Evolutionary conservation across 2,329 filamentous ascomycete species (phyloP), one percentile per base, ranked within the genome.

Genomic region (Alternaria infectoria): DNA sequence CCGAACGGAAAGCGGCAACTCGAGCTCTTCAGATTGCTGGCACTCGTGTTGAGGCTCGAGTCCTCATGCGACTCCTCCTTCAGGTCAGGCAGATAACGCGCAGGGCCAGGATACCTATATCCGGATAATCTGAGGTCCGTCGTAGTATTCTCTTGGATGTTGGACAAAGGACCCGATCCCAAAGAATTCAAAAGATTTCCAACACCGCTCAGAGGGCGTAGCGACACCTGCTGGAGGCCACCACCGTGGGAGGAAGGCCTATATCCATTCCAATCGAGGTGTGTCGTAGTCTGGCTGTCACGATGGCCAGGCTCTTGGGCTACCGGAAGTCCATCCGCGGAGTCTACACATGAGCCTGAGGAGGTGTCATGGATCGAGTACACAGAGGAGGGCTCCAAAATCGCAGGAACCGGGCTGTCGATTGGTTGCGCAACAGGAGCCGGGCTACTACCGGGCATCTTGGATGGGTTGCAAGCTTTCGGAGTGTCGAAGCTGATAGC

Each of bases 1-100:
- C 65, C 68, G 43, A 65, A 61, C 5, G 72, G 72, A 50, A 75
- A 75, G 17, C 69, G 72, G 57, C 75, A 74, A 49, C 59, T 74
- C 5, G 71, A 69, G 46, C 69, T 66, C 66, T 74, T 78, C 44
- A 78, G 57, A 50, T 79, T 77, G 62, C 75, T 74, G 2, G 72
- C 72, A 56, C 78, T 79, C 6, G 73, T 77, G 44, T 81, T 78
- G 36, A 80, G 66, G 61, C 81, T 82, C 65, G 82, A 81, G 62
- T 83, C 82, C 55, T 84, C 82, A 49, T 82, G 77, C 17, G 82
- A 83, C 62, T 84, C 83, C 66, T 85, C 83, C 59, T 84, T 84
- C 30, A 85, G 69, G 49, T 82, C 81, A 12, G 82, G 80, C 15
- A 84, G 77, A 70, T 81, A 71, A 30, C 71, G 71, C 46, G 70